A percentile compares a stretch with the other conserved stretches of the same genome.
Evolutionary conservation across 2,329 filamentous ascomycete species (phyloP).

Genomic region (Dactylellina sp.): DNA sequence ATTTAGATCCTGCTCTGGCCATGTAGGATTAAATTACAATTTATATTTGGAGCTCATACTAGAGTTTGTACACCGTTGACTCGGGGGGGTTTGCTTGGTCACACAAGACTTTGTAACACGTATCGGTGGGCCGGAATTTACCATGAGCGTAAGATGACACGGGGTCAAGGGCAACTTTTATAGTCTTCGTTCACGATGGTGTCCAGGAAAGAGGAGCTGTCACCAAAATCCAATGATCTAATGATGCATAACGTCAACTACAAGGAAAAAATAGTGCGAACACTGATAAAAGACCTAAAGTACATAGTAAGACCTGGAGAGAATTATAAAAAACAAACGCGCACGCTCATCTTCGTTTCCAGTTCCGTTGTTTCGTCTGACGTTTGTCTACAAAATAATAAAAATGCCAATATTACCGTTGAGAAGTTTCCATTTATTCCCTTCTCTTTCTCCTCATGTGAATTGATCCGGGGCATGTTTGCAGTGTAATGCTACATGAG

Average conservation of each 20-base stretch:
- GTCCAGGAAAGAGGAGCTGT: constrained; percentile 3
- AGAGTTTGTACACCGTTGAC: no score
- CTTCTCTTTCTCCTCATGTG: constrained; percentile 1
- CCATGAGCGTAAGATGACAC: no score
- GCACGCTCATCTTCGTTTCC: constrained; percentile 44
- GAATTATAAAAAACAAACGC: constrained; percentile 18
- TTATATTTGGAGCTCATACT: no score
- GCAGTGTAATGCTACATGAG: constrained; percentile 8
- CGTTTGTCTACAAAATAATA: constrained; percentile 48
- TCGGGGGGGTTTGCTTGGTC: no score
- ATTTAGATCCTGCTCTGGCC: no score
- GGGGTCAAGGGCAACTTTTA: no score
- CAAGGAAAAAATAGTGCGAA: constrained; percentile 7
- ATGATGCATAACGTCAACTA: constrained; percentile 35
- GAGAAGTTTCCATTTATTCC: constrained; percentile 20
- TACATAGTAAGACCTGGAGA: constrained; percentile 38
- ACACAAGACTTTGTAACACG: background rate
- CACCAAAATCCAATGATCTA: constrained; percentile 31
- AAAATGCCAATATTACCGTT: constrained; percentile 55
- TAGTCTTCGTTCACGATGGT: no score
- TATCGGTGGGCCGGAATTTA: no score
- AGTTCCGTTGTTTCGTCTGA: constrained; percentile 34
- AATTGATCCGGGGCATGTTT: constrained; percentile 1
- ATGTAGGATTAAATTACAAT: no score
- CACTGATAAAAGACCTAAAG: constrained; percentile 43